A percentile compares a stretch with the other conserved stretches of the same genome.
phyloP scores from a whole-genome alignment of 257 asterid genomes.

The Scutellaria minor region DNA sequence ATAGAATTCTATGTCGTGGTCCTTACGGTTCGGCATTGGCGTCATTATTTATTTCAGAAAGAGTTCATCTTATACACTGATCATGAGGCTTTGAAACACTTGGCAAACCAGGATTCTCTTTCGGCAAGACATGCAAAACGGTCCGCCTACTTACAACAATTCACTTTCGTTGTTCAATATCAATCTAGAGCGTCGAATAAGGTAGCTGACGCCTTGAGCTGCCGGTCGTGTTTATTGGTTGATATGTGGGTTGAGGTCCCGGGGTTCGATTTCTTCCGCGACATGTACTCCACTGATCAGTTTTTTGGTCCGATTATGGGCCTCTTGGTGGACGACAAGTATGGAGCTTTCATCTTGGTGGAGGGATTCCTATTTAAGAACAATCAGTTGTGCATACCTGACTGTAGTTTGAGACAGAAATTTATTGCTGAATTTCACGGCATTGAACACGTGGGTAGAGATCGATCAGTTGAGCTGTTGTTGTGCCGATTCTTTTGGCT shows the following conservation, averaged over 20 bases:
- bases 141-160: background rate
- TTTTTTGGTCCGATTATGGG: background rate
- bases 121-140: background rate
- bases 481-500: too few relatives aligned
- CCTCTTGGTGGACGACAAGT: background rate
- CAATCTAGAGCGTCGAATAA: too few relatives aligned
- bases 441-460: too few relatives aligned
- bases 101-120: background rate
- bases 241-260: background rate
- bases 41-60: background rate
- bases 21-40: background rate
- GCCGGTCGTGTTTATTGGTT: background rate
- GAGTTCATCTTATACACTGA: background rate
- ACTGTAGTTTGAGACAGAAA: too few relatives aligned
- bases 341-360: background rate
- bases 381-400: too few relatives aligned
- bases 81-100: background rate
- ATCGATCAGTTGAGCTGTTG: too few relatives aligned
- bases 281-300: background rate
- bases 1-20: background rate
- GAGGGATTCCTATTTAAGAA: background rate
- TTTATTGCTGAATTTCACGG: too few relatives aligned
- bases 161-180: background rate
- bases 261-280: background rate
- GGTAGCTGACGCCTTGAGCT: background rate